These are phyloP conservation scores for Smallanthus sonchifolius DNA, from an alignment of 129 eudicot genomes.

Conservation along the genomic window DNA sequence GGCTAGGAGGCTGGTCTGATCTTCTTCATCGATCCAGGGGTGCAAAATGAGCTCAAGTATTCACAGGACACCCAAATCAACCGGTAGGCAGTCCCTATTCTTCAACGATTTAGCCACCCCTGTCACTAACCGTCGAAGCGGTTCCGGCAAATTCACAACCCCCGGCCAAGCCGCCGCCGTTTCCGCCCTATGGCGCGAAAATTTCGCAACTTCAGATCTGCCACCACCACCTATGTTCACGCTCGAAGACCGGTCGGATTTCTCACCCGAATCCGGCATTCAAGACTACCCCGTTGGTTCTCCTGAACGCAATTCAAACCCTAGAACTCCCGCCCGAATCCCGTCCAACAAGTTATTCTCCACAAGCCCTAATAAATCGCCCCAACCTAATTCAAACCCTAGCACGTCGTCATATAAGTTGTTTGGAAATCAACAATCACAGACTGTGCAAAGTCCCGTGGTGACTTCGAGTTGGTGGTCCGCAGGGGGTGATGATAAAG, in stretches of 20 bases:
- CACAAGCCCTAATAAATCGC: constrained; percentile 15
- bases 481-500: constrained; percentile 69
- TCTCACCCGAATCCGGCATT: constrained; percentile 79
- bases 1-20: background rate
- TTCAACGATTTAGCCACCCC: constrained; percentile 87
- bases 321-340: constrained; percentile 61
- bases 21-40: background rate
- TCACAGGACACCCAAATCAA: constrained; percentile 79
- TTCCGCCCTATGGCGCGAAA: constrained; percentile 96
- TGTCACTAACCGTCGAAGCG: constrained; percentile 56
- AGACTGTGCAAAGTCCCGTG: constrained; percentile 49
- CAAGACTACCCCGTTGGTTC: constrained; percentile 59
- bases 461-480: constrained; percentile 80
- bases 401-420: constrained; percentile 7
- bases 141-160: constrained; percentile 62
- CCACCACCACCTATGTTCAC: constrained; percentile 93
- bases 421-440: constrained; percentile 43
- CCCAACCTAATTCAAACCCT: constrained; percentile 17
- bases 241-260: constrained; percentile 83
- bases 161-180: constrained; percentile 98
- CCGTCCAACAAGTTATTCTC: constrained; percentile 28
- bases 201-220: constrained; percentile 78
- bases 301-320: constrained; percentile 64
- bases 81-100: constrained; percentile 63
- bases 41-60: constrained; percentile 47